Evolutionary conservation across 768 basidiomycete genomes (phyloP).

Genomic region (Rhizopogon sp.): DNA sequence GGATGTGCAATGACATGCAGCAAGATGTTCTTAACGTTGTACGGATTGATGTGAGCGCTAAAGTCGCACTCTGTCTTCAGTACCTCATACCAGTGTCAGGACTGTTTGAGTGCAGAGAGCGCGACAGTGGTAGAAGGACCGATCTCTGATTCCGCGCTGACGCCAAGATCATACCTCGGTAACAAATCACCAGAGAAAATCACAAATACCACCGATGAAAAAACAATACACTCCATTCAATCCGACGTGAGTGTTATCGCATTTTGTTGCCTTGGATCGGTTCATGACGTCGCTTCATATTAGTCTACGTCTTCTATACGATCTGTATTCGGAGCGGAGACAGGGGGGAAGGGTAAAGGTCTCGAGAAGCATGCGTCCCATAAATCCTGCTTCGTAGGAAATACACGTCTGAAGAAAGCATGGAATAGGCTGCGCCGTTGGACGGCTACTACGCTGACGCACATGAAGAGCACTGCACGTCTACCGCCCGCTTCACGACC

Average conservation of each 20-base stretch:
- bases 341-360: background rate
- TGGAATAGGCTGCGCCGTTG: background rate
- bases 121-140: background rate
- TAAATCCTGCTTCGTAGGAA: background rate
- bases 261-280: background rate
- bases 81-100: background rate
- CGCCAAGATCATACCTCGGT: background rate
- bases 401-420: background rate
- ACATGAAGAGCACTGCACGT: background rate
- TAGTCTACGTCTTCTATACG: background rate
- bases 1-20: background rate
- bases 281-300: background rate
- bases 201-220: background rate
- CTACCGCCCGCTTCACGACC: background rate
- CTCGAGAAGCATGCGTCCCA: background rate
- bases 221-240: background rate
- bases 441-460: background rate
- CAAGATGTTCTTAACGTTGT: background rate
- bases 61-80: background rate
- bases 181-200: background rate
- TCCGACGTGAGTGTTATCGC: background rate
- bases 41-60: background rate
- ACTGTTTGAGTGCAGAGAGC: background rate
- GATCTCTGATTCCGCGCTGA: background rate
- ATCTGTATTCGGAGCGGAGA: too few relatives aligned